These are phyloP conservation scores for Rhodosporidiobolus odoratus DNA, from an alignment of 768 basidiomycete genomes.

Conservation along the genomic window DNA sequence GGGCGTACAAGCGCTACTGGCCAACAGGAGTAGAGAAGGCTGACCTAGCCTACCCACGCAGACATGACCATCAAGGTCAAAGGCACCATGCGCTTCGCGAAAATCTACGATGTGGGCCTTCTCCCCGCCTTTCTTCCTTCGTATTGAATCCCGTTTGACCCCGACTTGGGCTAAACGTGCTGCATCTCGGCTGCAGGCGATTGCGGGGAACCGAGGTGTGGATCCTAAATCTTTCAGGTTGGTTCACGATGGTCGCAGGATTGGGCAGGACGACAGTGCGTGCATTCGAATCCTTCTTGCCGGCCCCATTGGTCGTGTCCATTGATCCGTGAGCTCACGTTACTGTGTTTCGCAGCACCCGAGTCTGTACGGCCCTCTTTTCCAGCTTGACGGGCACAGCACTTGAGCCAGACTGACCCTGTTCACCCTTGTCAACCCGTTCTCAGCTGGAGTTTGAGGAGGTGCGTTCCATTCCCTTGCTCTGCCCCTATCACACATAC, in stretches of 20 bases:
- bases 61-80: conserved; percentile 6
- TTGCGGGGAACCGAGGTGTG: not conserved
- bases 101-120: not conserved
- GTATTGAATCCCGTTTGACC: not conserved
- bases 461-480: no score
- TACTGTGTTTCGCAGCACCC: not conserved
- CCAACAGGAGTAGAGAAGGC: no score
- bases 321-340: no score
- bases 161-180: no score
- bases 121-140: no score
- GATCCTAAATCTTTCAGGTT: not conserved
- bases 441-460: conserved; percentile 6
- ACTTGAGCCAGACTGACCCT: not conserved
- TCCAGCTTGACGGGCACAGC: not conserved
- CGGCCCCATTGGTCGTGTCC: no score
- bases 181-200: no score
- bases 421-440: not conserved
- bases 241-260: not conserved
- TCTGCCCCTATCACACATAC: no score
- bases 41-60: not conserved
- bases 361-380: not conserved
- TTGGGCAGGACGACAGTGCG: not conserved
- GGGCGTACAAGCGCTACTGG: no score
- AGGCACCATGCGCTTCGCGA: not conserved
- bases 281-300: not conserved